Evolutionary conservation across 345 rosid genomes (phyloP).

Genomic region (Populus alba): DNA sequence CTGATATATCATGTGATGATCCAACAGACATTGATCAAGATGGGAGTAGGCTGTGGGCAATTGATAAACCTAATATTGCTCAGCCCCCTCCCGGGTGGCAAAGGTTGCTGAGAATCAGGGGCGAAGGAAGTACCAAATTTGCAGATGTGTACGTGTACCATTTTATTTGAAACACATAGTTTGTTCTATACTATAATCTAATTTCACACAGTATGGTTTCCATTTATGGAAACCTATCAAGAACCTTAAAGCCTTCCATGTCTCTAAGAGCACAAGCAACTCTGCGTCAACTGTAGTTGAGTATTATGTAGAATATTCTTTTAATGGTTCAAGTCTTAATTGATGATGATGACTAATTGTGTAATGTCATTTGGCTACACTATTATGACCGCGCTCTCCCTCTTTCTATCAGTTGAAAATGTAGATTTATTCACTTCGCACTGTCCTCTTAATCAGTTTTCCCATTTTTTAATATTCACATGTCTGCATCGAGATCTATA

Average conservation of each 20-base stretch:
- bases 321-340: neutral
- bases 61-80: slow-evolving; percentile 85
- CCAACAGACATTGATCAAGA: slow-evolving; percentile 87
- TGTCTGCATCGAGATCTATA: neutral
- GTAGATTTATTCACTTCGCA: neutral
- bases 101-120: slow-evolving; percentile 68
- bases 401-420: neutral
- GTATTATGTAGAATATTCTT: neutral
- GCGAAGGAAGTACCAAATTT: slow-evolving; percentile 81
- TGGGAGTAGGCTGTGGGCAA: slow-evolving; percentile 89
- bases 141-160: slow-evolving; percentile 79
- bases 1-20: slow-evolving; percentile 67
- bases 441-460: neutral
- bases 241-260: neutral
- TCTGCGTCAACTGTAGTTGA: neutral
- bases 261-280: neutral
- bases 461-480: neutral
- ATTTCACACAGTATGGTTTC: neutral
- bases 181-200: neutral
- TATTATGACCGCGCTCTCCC: neutral
- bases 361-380: neutral
- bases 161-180: neutral
- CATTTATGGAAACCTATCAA: neutral
- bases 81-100: slow-evolving; percentile 94
- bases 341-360: neutral